Base-by-base conservation (phyloP, 1,284 basidiomycete species). In the Moesziomyces sp. region DNA sequence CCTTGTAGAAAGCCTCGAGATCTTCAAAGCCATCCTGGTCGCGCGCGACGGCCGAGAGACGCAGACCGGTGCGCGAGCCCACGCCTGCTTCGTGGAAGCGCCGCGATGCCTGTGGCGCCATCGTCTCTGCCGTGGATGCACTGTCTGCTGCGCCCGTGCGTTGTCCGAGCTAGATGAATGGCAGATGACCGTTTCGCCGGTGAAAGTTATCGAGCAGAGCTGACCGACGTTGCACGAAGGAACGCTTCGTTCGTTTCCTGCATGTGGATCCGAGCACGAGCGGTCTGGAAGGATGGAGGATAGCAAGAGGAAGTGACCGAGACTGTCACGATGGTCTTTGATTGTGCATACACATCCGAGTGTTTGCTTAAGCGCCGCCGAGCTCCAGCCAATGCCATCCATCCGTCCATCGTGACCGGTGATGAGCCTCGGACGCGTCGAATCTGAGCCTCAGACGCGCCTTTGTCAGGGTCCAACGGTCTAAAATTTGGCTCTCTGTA, bases 1-100 rank as follows among this genome's bases (percentile, higher is more conserved):
- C 81, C 26, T 72, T 70, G 68, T 79, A 78, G 60, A 82, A 84
- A 16, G 74, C 81, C 38, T 82, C 79, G 18, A 82, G 58, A 38
- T 81, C 74, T 11, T 79, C 75, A 50, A 80, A 60, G 11, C 93
- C 94, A 80, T 93, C 91, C 16, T 90, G 90, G 74, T 89, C 90
- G n/a, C 78, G 61, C 5, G 51, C 64, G 0, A 76, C 61, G 5
- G 62, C 56, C 0, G 79, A 74, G 14, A 81, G 77, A 13, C 75
- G 71, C 19, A 85, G 69, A 24, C 82, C 82, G 19, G 82, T 84
- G 19, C 82, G 76, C 23, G 80, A 74, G 10, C 82, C 82, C 4
- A 82, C 74, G 11, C 80, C 80, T 11, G 74, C 64, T 48, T 79
- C 80, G 38, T 83, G 79, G 61, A 77, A 84, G 40, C 80, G 72